Base-by-base conservation (phyloP, 208 protist genomes). In the Porcisia hertigi region DNA sequence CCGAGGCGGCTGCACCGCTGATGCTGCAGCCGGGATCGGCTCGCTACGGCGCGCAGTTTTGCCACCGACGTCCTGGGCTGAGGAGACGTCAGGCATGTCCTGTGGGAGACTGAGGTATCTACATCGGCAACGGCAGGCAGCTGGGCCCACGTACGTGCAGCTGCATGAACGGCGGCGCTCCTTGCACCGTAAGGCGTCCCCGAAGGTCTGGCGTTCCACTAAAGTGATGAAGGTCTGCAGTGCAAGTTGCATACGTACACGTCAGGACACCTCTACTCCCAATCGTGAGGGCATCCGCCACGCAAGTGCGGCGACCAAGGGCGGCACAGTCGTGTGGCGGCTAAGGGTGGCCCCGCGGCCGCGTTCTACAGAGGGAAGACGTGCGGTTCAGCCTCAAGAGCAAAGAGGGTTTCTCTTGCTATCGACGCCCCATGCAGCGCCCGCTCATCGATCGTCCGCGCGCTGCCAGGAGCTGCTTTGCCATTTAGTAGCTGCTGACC, bases 251-350 rank as follows among this genome's bases (percentile, higher is more conserved):
- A 54, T 18, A 11, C 23, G 43, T 11, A 16, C n/a, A 36, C 11
- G 43, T 30, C 65, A 54, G 20, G 3, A 20, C 36, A 1, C 18
- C 0, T 12, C 16, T 65, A 43, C 60, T 12, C 18, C 34, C 36
- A 25, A 0, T 63, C 12, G 45, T n/a, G 34, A 30, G 20, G 49
- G 63, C 25, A 47, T 12, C 36, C 1, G 66, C 25, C 3, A 14
- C 65, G 7, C 18, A 54, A 57, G 41, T 39, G 69, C 41, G n/a
- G 64, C 41, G 1, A 20, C 69, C 54, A 0, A 8, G 58, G 16
- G 41, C 45, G n/a, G 57, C 25, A 70, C 76, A 9, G 70, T 75
- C 11, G 76, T 80, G 76, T 80, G 76, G 76, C 76, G 76, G 20
- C 69, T 80, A 14, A 43, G 25, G 1, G 62, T 69, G 9, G 76